Percentiles rank a stretch among this genome's conserved stretches.
These are phyloP conservation scores for Apiospora malaysiana DNA, from an alignment of 2,329 filamentous ascomycete genomes.

Conservation along the genomic window DNA sequence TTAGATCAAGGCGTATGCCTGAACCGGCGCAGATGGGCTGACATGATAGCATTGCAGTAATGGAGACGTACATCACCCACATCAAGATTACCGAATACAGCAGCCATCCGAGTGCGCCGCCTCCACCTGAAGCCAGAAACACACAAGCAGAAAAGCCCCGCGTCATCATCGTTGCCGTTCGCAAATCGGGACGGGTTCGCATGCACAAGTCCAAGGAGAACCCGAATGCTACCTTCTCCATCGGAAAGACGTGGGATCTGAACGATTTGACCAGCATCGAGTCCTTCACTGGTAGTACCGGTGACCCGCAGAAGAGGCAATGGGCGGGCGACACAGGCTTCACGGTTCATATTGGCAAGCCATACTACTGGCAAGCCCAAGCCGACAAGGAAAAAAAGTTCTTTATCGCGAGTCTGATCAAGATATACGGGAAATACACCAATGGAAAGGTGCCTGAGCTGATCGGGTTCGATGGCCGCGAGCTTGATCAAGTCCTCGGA, in stretches of 20 bases:
- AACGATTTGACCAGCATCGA: conserved; percentile 87
- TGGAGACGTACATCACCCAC: conserved; percentile 98
- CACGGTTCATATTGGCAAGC: conserved; percentile 85
- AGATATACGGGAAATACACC: conserved; percentile 97
- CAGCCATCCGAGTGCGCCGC: conserved; percentile 79
- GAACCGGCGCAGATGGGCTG: conserved; percentile 14
- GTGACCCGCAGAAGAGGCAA: conserved; percentile 65
- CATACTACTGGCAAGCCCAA: conserved; percentile 96
- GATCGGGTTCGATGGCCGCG: conserved; percentile 79
- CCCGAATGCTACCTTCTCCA: conserved; percentile 89
- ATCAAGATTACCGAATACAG: conserved; percentile 90
- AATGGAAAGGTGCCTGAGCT: conserved; percentile 81
- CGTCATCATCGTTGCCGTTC: conserved; percentile 90
- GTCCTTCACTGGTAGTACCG: conserved; percentile 71
- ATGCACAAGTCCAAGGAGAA: conserved; percentile 99
- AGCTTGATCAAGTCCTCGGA: conserved; percentile 77
- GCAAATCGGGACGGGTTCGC: conserved; percentile 88
- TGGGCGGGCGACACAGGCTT: conserved; percentile 89
- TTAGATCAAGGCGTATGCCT: neutral
- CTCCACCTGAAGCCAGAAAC: conserved; percentile 76
- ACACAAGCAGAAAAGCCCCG: conserved; percentile 83
- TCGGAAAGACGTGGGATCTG: conserved; percentile 97
- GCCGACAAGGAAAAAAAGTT: conserved; percentile 98
- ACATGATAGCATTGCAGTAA: conserved; percentile 53
- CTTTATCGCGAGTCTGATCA: conserved; percentile 94